phyloP scores from a whole-genome alignment of 805 yeast genomes.

The Zygosaccharomyces siamensis region DNA sequence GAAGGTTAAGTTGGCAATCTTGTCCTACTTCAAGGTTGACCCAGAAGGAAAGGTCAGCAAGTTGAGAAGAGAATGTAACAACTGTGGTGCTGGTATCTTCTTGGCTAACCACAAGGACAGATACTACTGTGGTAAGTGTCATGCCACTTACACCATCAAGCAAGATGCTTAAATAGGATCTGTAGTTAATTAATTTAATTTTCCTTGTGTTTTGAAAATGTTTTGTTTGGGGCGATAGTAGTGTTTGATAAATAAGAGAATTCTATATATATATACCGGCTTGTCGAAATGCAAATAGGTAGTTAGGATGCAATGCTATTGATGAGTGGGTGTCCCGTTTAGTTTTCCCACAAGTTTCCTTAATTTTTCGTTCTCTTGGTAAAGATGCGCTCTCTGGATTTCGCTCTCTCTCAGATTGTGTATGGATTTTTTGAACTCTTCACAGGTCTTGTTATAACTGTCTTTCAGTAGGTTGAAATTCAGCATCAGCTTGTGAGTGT shows the following conservation, averaged over 20 bases:
- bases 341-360: conserved; percentile 4
- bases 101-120: conserved; percentile 99
- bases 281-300: background rate
- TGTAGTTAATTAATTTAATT: background rate
- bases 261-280: background rate
- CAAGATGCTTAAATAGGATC: conserved; percentile 26
- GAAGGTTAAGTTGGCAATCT: conserved; percentile 98
- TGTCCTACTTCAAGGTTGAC: conserved; percentile 98
- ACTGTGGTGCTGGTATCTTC: conserved; percentile 99
- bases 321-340: background rate
- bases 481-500: conserved; percentile 31
- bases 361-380: conserved; percentile 37
- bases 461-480: conserved; percentile 33
- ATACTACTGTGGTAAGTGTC: conserved; percentile 99
- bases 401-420: conserved; percentile 37
- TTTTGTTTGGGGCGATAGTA: too few relatives aligned
- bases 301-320: background rate
- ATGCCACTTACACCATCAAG: conserved; percentile 72
- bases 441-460: conserved; percentile 33
- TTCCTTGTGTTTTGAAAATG: background rate
- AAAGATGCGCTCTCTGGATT: conserved; percentile 34
- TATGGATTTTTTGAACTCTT: conserved; percentile 33
- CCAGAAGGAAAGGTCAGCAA: conserved; percentile 97
- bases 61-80: conserved; percentile 97
- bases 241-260: background rate